Evolutionary conservation across 2,329 filamentous ascomycete species (phyloP).

Genomic region (Graphilbum ipis-grandicollis): DNA sequence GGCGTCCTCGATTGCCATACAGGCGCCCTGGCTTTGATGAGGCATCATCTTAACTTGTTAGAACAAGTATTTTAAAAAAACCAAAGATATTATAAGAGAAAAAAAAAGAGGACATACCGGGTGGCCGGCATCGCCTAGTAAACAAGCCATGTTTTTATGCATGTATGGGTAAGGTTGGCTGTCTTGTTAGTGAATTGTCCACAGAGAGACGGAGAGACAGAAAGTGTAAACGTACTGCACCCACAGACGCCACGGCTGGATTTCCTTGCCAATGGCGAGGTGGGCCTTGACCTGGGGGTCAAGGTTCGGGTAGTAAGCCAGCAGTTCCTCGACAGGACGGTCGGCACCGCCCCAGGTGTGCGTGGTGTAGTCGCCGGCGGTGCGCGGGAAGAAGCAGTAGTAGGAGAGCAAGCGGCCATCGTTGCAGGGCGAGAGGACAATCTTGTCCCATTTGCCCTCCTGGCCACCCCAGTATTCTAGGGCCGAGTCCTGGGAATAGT

Average conservation of each 20-base stretch:
- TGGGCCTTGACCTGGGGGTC: slow-evolving; percentile 39
- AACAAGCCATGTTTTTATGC: slow-evolving; percentile 25
- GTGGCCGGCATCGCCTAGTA: slow-evolving; percentile 50
- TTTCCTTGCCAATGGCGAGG: slow-evolving; percentile 41
- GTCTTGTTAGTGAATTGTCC: not conserved
- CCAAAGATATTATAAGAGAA: not conserved
- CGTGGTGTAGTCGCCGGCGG: slow-evolving; percentile 39
- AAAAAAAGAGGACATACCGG: slow-evolving; percentile 28
- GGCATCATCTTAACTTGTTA: slow-evolving; percentile 11
- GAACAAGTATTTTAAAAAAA: slow-evolving; percentile 22
- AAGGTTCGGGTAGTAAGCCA: slow-evolving; percentile 41
- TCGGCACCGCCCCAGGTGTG: slow-evolving; percentile 28
- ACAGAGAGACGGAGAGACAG: not conserved
- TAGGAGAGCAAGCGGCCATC: slow-evolving; percentile 34
- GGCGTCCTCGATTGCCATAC: slow-evolving; percentile 51
- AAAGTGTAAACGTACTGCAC: slow-evolving; percentile 4
- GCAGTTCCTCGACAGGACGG: slow-evolving; percentile 32
- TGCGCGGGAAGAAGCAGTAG: slow-evolving; percentile 52
- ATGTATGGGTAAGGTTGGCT: slow-evolving; percentile 38
- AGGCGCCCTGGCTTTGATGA: slow-evolving; percentile 50
- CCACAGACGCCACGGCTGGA: slow-evolving; percentile 47
- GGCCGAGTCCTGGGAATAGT: slow-evolving; percentile 42
- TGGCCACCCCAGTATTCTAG: slow-evolving; percentile 57
- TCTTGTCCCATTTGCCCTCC: slow-evolving; percentile 39
- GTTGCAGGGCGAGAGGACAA: slow-evolving; percentile 53